phyloP scores from a whole-genome alignment of 495 filamentous ascomycete genomes.

The Sphaerosporella brunnea region DNA sequence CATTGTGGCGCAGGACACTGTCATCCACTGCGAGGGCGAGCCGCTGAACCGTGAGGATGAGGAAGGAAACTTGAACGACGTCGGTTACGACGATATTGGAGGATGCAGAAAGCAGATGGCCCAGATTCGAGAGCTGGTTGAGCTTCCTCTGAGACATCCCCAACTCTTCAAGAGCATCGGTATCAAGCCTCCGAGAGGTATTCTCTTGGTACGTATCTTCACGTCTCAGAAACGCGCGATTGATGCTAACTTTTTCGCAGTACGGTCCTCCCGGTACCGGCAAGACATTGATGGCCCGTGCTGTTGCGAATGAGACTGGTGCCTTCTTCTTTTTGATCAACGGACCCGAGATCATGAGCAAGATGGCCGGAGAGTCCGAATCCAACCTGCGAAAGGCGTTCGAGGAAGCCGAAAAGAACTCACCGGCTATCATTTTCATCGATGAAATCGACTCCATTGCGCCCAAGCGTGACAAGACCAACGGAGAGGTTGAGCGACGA shows the following conservation, averaged over 20 bases:
- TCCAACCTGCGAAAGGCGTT: slow-evolving; percentile 95
- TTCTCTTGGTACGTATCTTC: slow-evolving; percentile 48
- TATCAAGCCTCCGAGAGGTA: slow-evolving; percentile 98
- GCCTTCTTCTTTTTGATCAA: slow-evolving; percentile 99
- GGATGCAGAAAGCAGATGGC: slow-evolving; percentile 99
- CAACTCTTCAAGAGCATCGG: slow-evolving; percentile 99
- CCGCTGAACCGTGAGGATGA: slow-evolving; percentile 97
- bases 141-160: slow-evolving; percentile 86
- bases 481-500: slow-evolving; percentile 95
- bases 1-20: slow-evolving; percentile 94
- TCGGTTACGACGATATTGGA: slow-evolving; percentile 98
- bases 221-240: background rate
- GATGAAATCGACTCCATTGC: slow-evolving; percentile 98
- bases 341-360: slow-evolving; percentile 95
- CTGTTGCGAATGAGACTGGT: slow-evolving; percentile 95
- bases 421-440: slow-evolving; percentile 97
- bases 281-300: slow-evolving; percentile 98
- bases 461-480: slow-evolving; percentile 99
- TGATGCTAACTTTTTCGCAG: slow-evolving; percentile 12
- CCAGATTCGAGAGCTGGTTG: slow-evolving; percentile 94
- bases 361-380: slow-evolving; percentile 98
- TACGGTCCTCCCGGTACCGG: slow-evolving; percentile 95
- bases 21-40: slow-evolving; percentile 97
- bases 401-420: slow-evolving; percentile 99
- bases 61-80: slow-evolving; percentile 96